Base-by-base conservation (phyloP, 2,329 filamentous ascomycete species). In the Alternaria sp. region DNA sequence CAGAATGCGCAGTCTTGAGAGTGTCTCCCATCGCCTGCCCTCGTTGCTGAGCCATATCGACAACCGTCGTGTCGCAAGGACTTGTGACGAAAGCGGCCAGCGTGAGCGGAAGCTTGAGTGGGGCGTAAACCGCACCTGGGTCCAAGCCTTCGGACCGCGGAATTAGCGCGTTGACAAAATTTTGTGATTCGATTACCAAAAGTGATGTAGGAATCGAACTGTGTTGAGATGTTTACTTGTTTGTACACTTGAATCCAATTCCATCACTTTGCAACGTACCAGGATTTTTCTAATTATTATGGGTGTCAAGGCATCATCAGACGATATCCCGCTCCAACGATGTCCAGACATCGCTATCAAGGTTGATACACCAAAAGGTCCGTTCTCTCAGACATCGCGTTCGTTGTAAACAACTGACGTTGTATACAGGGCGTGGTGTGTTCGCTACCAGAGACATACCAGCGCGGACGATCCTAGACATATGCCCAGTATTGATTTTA, bases 1-100 rank as follows among this genome's bases (percentile, higher is more conserved):
- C 85, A 16, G 90, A 88, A 79, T 98, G 95, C 0, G 94, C 92
- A 5, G 75, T 75, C 62, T 78, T 79, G 45, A 79, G 64, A 46
- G 73, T 73, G 27, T 81, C 78, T 12, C 76, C 77, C 62, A 73
- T 71, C 8, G 79, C 79, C 50, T 77, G 75, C 20, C 74, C 73
- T 50, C 79, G 76, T 54, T 78, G 74, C 63, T 80, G 79, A 52
- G 78, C 75, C 78, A 80, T 80, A 57, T 57, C 55, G 41, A 59
- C 45, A 53, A 44, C 46, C 38, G 50, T 61, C 46, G 41, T 60
- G 32, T 41, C 57, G 51, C 53, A 30, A 59, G 34, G 44, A 59
- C 43, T 45, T 44, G 64, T 52, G 60, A 61, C 51, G 34, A 57
- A 50, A 60, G 52, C 48, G 55, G 61, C 53, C 41, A 46, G 44